These are phyloP conservation scores for Coccomyxa sp. DNA, from an alignment of 139 green algal species.

Conservation along the genomic window DNA sequence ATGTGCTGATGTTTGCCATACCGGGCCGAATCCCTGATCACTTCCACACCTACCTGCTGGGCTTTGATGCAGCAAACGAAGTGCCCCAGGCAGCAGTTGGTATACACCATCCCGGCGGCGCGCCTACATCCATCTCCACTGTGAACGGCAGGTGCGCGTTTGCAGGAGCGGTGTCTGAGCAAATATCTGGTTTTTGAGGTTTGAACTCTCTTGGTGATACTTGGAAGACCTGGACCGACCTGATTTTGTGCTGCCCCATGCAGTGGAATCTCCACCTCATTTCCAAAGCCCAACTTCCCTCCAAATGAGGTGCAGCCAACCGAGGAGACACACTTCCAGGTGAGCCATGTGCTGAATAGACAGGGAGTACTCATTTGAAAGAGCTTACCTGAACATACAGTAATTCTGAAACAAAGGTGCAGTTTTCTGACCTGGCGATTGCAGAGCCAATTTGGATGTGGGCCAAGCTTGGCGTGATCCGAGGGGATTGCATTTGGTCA, in stretches of 20 bases:
- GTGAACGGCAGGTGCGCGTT: not conserved
- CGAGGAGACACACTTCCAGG: not conserved
- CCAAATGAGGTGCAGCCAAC: not conserved
- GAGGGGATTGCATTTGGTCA: too few relatives aligned
- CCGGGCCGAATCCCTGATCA: not conserved
- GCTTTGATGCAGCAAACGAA: not conserved
- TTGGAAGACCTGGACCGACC: not conserved
- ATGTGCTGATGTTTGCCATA: slow-evolving; percentile 1
- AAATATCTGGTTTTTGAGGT: not conserved
- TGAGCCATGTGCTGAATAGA: not conserved
- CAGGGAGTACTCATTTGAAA: too few relatives aligned
- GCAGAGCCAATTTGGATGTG: too few relatives aligned
- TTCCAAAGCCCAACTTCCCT: slow-evolving; percentile 1
- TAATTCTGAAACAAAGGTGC: not conserved
- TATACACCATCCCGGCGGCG: not conserved
- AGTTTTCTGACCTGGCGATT: not conserved
- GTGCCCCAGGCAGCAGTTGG: not conserved
- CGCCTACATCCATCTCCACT: not conserved
- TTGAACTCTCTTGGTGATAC: not conserved
- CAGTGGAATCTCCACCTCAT: not conserved
- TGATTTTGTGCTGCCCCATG: not conserved
- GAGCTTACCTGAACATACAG: not conserved
- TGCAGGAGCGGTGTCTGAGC: not conserved
- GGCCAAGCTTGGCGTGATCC: too few relatives aligned
- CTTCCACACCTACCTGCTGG: not conserved